Conservation (phyloP, 2,329 filamentous ascomycete species). For the Aspergillaceae sp. region DNA sequence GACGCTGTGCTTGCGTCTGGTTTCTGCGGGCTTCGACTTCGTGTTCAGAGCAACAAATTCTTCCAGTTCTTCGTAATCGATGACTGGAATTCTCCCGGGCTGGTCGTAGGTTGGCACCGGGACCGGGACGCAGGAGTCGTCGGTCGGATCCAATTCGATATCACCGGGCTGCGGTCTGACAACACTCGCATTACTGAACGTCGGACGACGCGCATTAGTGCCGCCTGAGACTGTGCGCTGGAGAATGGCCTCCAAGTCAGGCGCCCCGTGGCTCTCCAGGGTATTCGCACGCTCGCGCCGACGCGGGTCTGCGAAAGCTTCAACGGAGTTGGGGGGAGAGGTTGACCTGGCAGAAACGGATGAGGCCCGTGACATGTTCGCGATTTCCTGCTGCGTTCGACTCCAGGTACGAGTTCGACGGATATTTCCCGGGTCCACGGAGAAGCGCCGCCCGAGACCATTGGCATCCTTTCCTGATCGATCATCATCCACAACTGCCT, state of each 20-base stretch:
- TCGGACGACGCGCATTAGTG: slow-evolving; percentile 54
- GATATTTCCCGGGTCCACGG: slow-evolving; percentile 33
- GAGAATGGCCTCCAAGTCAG: slow-evolving; percentile 51
- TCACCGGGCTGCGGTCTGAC: slow-evolving; percentile 42
- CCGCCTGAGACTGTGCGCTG: slow-evolving; percentile 63
- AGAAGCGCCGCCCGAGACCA: slow-evolving; percentile 29
- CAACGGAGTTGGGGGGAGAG: slow-evolving; percentile 93
- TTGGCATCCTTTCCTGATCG: slow-evolving; percentile 28
- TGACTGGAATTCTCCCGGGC: slow-evolving; percentile 69
- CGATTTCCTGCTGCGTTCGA: slow-evolving; percentile 30
- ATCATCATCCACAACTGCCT: slow-evolving; percentile 73
- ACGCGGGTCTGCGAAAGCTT: slow-evolving; percentile 87
- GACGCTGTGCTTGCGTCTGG: slow-evolving; percentile 35
- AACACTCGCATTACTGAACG: slow-evolving; percentile 50
- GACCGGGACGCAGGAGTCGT: slow-evolving; percentile 79
- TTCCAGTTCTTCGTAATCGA: slow-evolving; percentile 88
- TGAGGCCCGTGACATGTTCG: slow-evolving; percentile 37
- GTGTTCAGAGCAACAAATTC: slow-evolving; percentile 66
- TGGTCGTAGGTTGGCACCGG: slow-evolving; percentile 47
- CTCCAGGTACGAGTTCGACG: slow-evolving; percentile 27
- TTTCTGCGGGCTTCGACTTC: slow-evolving; percentile 38
- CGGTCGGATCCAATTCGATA: slow-evolving; percentile 23
- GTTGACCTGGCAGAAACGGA: slow-evolving; percentile 56
- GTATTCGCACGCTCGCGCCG: slow-evolving; percentile 69
- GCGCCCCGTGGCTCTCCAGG: slow-evolving; percentile 50